phyloP scores from a whole-genome alignment of 1,284 basidiomycete species.

The Tausonia pullulans region DNA sequence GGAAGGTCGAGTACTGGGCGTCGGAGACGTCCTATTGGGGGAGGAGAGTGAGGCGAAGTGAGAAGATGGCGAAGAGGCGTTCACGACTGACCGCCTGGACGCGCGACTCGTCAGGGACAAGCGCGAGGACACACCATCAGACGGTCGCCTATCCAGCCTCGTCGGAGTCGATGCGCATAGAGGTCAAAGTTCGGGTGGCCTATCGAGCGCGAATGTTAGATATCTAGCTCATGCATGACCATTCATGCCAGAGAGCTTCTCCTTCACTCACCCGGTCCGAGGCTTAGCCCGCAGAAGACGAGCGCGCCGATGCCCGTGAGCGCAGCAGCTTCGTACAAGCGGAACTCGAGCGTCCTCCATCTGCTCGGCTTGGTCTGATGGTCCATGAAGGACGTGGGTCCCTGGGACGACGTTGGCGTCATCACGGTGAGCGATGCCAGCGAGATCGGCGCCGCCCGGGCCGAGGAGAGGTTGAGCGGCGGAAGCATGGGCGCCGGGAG shows the following conservation, averaged over 20 bases:
- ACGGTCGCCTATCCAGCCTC: conserved; percentile 58
- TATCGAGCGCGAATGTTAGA: conserved; percentile 36
- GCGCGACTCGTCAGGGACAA: neutral
- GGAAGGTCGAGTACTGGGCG: conserved; percentile 69
- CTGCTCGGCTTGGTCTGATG: neutral
- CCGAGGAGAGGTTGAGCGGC: too few relatives aligned
- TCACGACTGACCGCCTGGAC: neutral
- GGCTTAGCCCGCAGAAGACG: conserved; percentile 62
- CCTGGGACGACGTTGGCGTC: conserved; percentile 1
- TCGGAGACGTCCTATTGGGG: conserved; percentile 66
- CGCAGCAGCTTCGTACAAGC: conserved; percentile 58
- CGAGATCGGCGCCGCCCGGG: neutral
- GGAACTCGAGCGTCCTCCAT: conserved; percentile 56
- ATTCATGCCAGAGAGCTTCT: neutral
- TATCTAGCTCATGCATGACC: neutral
- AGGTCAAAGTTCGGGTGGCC: conserved; percentile 58
- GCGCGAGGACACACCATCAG: conserved; percentile 44
- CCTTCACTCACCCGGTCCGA: conserved; percentile 57
- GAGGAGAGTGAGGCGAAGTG: conserved; percentile 17
- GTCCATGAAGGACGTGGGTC: neutral
- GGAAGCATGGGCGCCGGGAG: too few relatives aligned
- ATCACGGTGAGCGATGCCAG: conserved; percentile 6
- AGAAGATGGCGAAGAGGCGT: neutral
- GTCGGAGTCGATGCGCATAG: conserved; percentile 25
- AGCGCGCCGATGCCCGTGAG: conserved; percentile 59